phyloP scores from a whole-genome alignment of 1,284 basidiomycete genomes.

The Psilocybe mexicana region DNA sequence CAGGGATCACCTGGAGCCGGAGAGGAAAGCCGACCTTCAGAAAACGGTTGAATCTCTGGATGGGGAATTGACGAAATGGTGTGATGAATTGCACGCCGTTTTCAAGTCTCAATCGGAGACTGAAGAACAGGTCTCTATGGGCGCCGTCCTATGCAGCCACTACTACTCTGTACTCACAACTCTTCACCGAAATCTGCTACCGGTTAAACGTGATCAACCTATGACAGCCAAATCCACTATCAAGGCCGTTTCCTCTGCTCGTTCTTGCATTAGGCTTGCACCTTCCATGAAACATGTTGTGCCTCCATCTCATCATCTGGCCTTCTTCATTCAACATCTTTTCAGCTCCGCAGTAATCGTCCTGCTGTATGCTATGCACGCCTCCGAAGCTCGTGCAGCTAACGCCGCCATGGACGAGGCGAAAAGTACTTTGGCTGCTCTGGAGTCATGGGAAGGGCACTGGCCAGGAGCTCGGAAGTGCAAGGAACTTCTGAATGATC shows the following conservation, averaged over 20 bases:
- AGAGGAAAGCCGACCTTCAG: constrained; percentile 72
- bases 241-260: constrained; percentile 79
- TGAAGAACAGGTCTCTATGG: constrained; percentile 81
- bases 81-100: constrained; percentile 68
- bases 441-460: constrained; percentile 81
- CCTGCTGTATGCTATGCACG: constrained; percentile 85
- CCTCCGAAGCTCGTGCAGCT: constrained; percentile 66
- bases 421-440: constrained; percentile 66
- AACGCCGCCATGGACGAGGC: constrained; percentile 81
- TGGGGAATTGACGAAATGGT: constrained; percentile 76
- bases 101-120: constrained; percentile 75
- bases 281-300: constrained; percentile 84
- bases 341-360: constrained; percentile 91
- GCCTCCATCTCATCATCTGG: constrained; percentile 85
- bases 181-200: constrained; percentile 85
- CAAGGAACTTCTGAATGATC: constrained; percentile 72
- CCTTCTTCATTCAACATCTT: constrained; percentile 89
- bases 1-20: constrained; percentile 71
- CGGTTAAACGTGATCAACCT: constrained; percentile 68
- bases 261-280: constrained; percentile 81
- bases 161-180: constrained; percentile 89
- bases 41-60: constrained; percentile 77
- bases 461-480: constrained; percentile 90
- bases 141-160: constrained; percentile 85
- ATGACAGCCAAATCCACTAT: constrained; percentile 65